Conservation (phyloP, 2,329 filamentous ascomycete species). For the Aureobasidium uvarum region DNA sequence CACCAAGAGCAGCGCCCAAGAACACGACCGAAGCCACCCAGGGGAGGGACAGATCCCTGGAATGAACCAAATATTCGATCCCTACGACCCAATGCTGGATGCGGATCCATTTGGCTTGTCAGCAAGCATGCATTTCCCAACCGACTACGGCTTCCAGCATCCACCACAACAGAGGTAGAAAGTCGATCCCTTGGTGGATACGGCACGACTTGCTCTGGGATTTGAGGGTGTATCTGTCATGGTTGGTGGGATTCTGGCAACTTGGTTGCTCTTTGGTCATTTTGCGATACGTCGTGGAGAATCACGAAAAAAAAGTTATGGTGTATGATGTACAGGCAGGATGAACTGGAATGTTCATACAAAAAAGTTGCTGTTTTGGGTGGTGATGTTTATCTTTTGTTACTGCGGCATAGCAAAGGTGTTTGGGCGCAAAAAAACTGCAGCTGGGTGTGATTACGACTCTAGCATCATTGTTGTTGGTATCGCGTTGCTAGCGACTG, state of each 20-base stretch:
- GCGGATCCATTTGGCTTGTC: slow-evolving; percentile 91
- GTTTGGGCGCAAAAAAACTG: slow-evolving; percentile 9
- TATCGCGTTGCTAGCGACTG: not conserved
- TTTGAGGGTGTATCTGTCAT: not conserved
- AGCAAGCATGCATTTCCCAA: slow-evolving; percentile 93
- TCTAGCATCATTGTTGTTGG: not conserved
- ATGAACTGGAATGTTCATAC: slow-evolving; percentile 1
- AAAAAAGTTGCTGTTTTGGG: slow-evolving; percentile 21
- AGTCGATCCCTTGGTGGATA: not conserved
- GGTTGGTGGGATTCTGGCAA: not conserved
- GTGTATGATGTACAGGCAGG: not conserved
- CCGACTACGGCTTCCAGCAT: slow-evolving; percentile 68
- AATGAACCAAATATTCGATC: slow-evolving; percentile 58
- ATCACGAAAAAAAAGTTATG: not conserved
- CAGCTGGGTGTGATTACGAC: not conserved
- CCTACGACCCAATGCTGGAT: slow-evolving; percentile 84
- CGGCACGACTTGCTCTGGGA: not conserved
- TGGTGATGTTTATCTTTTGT: not conserved
- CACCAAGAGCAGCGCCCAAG: slow-evolving; percentile 26
- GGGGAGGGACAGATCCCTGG: slow-evolving; percentile 25
- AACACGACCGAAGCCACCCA: slow-evolving; percentile 30
- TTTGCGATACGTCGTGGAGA: not conserved
- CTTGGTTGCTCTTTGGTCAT: not conserved
- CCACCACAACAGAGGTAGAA: slow-evolving; percentile 28
- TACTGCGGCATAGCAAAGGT: slow-evolving; percentile 17